phyloP scores from a whole-genome alignment of 805 yeast species.

The Yamadazyma paraphyllophila region DNA sequence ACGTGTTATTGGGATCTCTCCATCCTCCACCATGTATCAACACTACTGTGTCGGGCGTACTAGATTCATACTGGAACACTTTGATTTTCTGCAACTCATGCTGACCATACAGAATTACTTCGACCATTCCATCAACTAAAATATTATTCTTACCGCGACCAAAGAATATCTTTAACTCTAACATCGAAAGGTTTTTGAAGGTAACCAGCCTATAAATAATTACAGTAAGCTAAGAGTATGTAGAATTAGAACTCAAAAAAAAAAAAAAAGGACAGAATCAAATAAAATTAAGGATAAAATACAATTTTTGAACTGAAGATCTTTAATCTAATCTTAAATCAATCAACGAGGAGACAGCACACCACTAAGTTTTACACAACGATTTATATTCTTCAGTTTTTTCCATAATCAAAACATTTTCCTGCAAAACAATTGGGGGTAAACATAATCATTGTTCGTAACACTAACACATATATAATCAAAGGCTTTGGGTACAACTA shows the following conservation, averaged over 20 bases:
- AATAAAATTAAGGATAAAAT: background rate
- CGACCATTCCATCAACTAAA: background rate
- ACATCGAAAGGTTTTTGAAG: too few relatives aligned
- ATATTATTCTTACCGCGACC: background rate
- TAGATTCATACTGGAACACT: conserved; percentile 20
- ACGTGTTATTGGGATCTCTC: conserved; percentile 68
- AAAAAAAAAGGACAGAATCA: background rate
- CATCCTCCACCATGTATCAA: conserved; percentile 90
- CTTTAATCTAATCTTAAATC: background rate
- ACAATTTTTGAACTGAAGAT: conserved; percentile 4
- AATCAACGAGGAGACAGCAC: background rate
- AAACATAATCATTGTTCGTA: conserved; percentile 7
- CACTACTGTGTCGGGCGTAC: conserved; percentile 35
- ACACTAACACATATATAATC: conserved; percentile 8
- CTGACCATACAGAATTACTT: conserved; percentile 24
- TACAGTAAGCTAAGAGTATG: too few relatives aligned
- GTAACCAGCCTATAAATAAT: too few relatives aligned
- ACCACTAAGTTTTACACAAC: conserved; percentile 4
- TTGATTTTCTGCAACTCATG: conserved; percentile 33
- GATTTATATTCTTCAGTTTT: conserved; percentile 6
- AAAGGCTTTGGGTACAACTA: conserved; percentile 2
- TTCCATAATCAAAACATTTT: conserved; percentile 1
- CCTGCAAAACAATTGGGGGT: conserved; percentile 1
- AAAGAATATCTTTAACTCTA: background rate
- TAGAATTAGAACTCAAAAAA: too few relatives aligned